phyloP scores from a whole-genome alignment of 31 red algal genomes.

The Odonthalia washingtoniensis region DNA sequence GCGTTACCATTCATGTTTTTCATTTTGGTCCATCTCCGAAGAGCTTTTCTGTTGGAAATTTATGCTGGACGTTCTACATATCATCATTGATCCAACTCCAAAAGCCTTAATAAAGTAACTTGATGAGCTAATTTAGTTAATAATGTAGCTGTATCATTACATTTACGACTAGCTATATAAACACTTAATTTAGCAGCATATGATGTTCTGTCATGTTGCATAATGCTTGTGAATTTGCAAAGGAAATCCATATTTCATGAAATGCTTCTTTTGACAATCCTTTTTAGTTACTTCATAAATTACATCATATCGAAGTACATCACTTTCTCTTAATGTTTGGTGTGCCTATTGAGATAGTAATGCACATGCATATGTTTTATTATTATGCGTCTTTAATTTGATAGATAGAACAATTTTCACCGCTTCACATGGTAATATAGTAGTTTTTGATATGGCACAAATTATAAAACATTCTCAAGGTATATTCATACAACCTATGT shows the following conservation, averaged over 20 bases:
- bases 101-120: slow-evolving; percentile 40
- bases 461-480: slow-evolving; percentile 64
- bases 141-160: slow-evolving; percentile 50
- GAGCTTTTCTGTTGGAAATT: too few species aligned
- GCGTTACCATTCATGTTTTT: too few species aligned
- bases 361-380: slow-evolving; percentile 32
- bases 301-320: slow-evolving; percentile 71
- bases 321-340: slow-evolving; percentile 58
- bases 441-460: slow-evolving; percentile 74
- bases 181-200: slow-evolving; percentile 66
- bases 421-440: slow-evolving; percentile 48
- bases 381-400: slow-evolving; percentile 20
- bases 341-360: slow-evolving; percentile 68
- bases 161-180: slow-evolving; percentile 41
- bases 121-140: slow-evolving; percentile 53
- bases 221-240: slow-evolving; percentile 40
- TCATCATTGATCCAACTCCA: too few species aligned
- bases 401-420: slow-evolving; percentile 42
- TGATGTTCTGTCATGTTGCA: slow-evolving; percentile 57
- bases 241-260: slow-evolving; percentile 68
- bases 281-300: slow-evolving; percentile 52
- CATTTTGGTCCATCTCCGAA: too few species aligned
- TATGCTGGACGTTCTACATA: too few species aligned
- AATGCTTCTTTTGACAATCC: slow-evolving; percentile 49
- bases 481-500: slow-evolving; percentile 90